Conservation (phyloP, 1,139 yeast genomes). For the Yamadazyma triangularis region DNA sequence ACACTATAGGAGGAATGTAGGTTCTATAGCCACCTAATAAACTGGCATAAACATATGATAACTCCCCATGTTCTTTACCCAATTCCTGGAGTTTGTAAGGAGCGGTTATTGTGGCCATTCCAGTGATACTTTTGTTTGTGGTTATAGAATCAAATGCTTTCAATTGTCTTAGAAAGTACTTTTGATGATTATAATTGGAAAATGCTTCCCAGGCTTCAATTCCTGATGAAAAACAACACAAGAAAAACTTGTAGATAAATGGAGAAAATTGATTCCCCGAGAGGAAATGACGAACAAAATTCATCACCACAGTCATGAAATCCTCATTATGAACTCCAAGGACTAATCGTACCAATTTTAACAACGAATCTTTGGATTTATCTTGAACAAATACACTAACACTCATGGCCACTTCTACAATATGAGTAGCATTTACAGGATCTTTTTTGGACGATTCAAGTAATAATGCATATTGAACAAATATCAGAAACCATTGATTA, state of each 20-base stretch:
- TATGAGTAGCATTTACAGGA: constrained; percentile 59
- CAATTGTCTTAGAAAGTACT: constrained; percentile 80
- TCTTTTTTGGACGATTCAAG: constrained; percentile 60
- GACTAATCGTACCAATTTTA: constrained; percentile 62
- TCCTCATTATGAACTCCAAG: constrained; percentile 58
- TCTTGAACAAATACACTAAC: constrained; percentile 75
- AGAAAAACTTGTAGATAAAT: constrained; percentile 60
- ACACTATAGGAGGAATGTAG: constrained; percentile 72
- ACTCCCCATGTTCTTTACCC: constrained; percentile 58
- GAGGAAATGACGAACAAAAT: constrained; percentile 58
- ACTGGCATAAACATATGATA: constrained; percentile 74
- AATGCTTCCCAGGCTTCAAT: constrained; percentile 52
- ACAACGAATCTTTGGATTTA: constrained; percentile 47
- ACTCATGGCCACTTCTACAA: constrained; percentile 68
- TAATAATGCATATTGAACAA: constrained; percentile 71
- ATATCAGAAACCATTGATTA: constrained; percentile 80
- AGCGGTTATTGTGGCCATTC: constrained; percentile 67
- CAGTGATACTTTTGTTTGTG: constrained; percentile 50
- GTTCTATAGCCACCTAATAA: constrained; percentile 80
- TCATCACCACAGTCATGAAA: constrained; percentile 40
- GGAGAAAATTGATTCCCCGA: constrained; percentile 73
- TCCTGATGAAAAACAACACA: constrained; percentile 66
- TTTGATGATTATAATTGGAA: constrained; percentile 80
- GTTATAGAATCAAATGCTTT: constrained; percentile 79
- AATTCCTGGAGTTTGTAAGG: constrained; percentile 32